phyloP scores from a whole-genome alignment of 2,329 filamentous ascomycete species.

The Pseudogymnoascus destructans region DNA sequence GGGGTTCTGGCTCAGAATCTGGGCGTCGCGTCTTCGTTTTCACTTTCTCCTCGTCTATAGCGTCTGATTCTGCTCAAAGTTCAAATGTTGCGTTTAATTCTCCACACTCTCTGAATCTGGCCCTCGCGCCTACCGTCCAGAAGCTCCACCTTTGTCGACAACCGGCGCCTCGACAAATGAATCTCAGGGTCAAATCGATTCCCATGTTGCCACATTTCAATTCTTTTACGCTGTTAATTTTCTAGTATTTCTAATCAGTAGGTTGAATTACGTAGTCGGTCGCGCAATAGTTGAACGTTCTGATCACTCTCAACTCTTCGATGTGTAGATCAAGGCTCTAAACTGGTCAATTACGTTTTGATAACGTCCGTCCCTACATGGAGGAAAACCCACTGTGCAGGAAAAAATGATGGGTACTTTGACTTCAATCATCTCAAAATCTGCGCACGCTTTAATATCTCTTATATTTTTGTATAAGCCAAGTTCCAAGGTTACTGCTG shows the following conservation, averaged over 20 bases:
- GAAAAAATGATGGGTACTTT: constrained; percentile 16
- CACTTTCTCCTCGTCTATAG: constrained; percentile 7
- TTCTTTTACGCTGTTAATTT: neutral
- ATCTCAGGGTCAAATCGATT: constrained; percentile 9
- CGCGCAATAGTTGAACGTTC: no score
- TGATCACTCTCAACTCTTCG: no score
- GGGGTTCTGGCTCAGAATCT: neutral
- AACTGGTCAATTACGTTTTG: no score
- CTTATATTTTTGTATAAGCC: constrained; percentile 9
- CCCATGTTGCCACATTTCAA: neutral
- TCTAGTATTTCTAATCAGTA: no score
- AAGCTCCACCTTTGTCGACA: neutral
- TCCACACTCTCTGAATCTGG: constrained; percentile 1
- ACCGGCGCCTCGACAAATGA: neutral
- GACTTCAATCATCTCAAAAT: constrained; percentile 19
- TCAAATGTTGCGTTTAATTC: neutral
- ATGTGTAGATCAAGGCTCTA: no score
- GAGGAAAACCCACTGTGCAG: no score
- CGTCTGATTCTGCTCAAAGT: neutral
- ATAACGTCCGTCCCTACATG: no score
- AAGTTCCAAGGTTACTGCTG: constrained; percentile 2
- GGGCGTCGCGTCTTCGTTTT: neutral
- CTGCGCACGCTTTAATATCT: constrained; percentile 14
- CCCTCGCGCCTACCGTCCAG: neutral
- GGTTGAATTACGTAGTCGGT: no score